These are phyloP conservation scores for Penstemon davidsonii DNA, from an alignment of 257 asterid species.

Conservation along the genomic window DNA sequence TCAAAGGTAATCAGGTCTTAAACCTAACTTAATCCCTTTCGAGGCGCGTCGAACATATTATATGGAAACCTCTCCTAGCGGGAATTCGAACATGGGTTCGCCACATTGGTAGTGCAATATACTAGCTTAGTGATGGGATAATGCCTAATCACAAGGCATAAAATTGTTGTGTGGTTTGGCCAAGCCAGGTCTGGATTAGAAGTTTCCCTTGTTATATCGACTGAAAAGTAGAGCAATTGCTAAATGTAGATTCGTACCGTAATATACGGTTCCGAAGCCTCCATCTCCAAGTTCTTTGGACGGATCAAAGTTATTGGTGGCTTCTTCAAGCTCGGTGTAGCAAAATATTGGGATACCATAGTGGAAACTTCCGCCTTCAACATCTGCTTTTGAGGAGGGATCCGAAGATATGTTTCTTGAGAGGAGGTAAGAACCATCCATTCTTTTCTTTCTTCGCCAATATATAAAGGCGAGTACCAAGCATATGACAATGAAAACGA, in stretches of 20 bases:
- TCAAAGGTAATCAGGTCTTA: too few species aligned
- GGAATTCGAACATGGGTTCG: too few species aligned
- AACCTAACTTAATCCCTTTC: too few species aligned
- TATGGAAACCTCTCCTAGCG: too few species aligned
- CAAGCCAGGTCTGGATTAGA: too few species aligned
- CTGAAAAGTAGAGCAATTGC: not conserved
- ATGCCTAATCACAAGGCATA: too few species aligned
- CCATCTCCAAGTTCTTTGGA: conserved; percentile 56
- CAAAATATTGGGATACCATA: conserved; percentile 41
- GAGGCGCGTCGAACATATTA: too few species aligned
- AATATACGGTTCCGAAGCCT: conserved; percentile 56
- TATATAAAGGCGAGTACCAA: not conserved
- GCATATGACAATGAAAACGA: conserved; percentile 26
- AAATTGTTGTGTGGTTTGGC: too few species aligned
- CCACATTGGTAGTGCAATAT: too few species aligned
- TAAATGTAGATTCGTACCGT: conserved; percentile 35
- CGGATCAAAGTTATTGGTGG: conserved; percentile 47
- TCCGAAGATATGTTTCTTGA: conserved; percentile 26
- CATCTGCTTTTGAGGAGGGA: conserved; percentile 30
- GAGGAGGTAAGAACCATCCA: not conserved
- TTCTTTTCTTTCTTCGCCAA: conserved; percentile 32
- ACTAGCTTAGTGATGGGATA: too few species aligned
- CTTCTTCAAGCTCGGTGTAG: conserved; percentile 46
- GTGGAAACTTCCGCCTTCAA: conserved; percentile 33
- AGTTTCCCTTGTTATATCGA: not conserved